phyloP scores from a whole-genome alignment of 495 filamentous ascomycete genomes.

The Collariella sp. region DNA sequence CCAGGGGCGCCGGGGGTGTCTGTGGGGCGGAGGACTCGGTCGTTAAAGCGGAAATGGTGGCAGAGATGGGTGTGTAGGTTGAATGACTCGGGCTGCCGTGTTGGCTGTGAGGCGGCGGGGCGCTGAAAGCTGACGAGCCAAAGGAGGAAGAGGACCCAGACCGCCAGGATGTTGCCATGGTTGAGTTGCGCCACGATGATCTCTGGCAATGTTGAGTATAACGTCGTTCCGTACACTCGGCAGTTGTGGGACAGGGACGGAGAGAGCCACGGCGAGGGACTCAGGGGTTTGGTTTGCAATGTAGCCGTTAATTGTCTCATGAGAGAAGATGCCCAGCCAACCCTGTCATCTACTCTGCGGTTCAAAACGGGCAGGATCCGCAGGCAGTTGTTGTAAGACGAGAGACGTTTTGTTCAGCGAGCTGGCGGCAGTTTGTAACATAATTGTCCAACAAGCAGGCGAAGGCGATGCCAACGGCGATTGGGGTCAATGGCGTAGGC shows the following conservation, averaged over 20 bases:
- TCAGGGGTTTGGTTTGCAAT: neutral
- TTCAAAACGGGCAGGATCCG: neutral
- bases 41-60: slow-evolving; percentile 25
- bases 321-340: slow-evolving; percentile 2
- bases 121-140: slow-evolving; percentile 24
- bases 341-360: neutral
- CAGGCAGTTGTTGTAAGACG: neutral
- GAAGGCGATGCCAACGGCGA: neutral
- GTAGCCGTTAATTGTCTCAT: slow-evolving; percentile 1
- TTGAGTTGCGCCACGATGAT: slow-evolving; percentile 1
- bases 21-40: slow-evolving; percentile 24
- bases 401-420: neutral
- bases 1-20: slow-evolving; percentile 28
- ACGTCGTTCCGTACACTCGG: neutral
- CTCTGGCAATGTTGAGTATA: neutral
- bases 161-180: slow-evolving; percentile 25
- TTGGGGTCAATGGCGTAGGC: slow-evolving; percentile 10
- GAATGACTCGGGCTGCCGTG: slow-evolving; percentile 23
- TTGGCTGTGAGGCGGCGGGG: slow-evolving; percentile 22
- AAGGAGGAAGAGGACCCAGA: slow-evolving; percentile 33
- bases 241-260: slow-evolving; percentile 1
- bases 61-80: slow-evolving; percentile 29
- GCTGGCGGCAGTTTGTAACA: neutral
- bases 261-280: slow-evolving; percentile 1
- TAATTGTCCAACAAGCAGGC: neutral